Conservation (phyloP, 164 flowering plant species). For the Platanus orientalis region DNA sequence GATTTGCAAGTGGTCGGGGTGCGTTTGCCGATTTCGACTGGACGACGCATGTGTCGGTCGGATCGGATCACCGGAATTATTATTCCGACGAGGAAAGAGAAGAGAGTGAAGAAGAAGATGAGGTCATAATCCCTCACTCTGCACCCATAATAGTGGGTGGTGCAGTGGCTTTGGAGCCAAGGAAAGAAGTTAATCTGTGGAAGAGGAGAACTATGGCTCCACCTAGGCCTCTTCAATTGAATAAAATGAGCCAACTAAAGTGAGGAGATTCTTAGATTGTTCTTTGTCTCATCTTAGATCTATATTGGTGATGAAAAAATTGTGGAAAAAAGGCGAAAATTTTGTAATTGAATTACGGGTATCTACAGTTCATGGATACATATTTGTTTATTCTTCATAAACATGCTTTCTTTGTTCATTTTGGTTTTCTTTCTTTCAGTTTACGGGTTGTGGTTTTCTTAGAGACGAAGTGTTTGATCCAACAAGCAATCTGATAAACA, state of each 20-base stretch:
- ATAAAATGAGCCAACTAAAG: background rate
- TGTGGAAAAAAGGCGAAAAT: background rate
- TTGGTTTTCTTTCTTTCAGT: too few species aligned
- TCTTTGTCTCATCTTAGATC: background rate
- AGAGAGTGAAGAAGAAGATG: constrained; percentile 30
- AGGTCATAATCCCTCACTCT: constrained; percentile 42
- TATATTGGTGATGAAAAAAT: background rate
- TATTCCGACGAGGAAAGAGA: constrained; percentile 41
- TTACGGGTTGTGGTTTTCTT: too few species aligned
- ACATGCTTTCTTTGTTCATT: too few species aligned
- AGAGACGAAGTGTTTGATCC: too few species aligned
- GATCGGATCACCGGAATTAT: constrained; percentile 17
- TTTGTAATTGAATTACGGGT: too few species aligned
- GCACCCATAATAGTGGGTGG: constrained; percentile 48
- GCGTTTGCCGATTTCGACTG: constrained; percentile 59
- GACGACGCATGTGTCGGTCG: constrained; percentile 33
- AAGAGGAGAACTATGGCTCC: constrained; percentile 69
- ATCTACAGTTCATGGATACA: too few species aligned
- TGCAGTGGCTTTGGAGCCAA: constrained; percentile 39
- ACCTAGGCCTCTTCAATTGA: constrained; percentile 50
- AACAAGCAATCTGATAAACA: too few species aligned
- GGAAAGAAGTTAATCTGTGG: constrained; percentile 74
- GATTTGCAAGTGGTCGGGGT: constrained; percentile 60
- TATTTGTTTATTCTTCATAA: too few species aligned
- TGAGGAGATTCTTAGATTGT: background rate